Conservation (phyloP, 345 rosid genomes). For the Acer saccharum region DNA sequence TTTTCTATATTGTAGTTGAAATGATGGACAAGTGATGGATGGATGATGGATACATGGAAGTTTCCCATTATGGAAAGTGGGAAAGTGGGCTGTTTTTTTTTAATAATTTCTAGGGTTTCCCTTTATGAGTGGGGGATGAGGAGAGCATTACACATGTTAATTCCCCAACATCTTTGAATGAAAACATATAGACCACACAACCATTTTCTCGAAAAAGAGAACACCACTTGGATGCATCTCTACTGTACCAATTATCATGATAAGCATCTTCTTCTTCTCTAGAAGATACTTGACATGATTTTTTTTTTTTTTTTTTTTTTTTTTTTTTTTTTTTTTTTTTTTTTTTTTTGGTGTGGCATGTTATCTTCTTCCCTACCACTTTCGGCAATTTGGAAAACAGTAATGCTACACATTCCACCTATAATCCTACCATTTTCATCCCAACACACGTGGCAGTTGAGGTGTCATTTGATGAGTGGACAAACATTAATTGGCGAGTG, state of each 20-base stretch:
- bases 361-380: constrained; percentile 20
- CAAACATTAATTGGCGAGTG: too few species aligned
- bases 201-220: not conserved
- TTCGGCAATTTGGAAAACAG: constrained; percentile 15
- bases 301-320: not conserved
- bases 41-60: not conserved
- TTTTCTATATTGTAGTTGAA: constrained; percentile 1
- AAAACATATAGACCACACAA: not conserved
- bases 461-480: too few species aligned
- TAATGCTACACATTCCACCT: too few species aligned
- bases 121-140: constrained; percentile 38
- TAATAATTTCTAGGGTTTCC: constrained; percentile 29
- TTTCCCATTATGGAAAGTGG: constrained; percentile 45
- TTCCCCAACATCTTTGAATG: constrained; percentile 15
- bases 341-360: not conserved
- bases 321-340: not conserved
- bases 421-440: too few species aligned
- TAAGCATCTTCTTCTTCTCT: constrained; percentile 18
- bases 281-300: not conserved
- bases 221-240: not conserved
- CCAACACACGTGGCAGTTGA: too few species aligned
- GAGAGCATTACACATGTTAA: not conserved
- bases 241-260: constrained; percentile 15
- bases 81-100: constrained; percentile 26
- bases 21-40: constrained; percentile 25